A percentile compares a stretch with the other conserved stretches of the same genome.
These are phyloP conservation scores for Suillus paluster DNA, from an alignment of 768 basidiomycete genomes.

Conservation along the genomic window DNA sequence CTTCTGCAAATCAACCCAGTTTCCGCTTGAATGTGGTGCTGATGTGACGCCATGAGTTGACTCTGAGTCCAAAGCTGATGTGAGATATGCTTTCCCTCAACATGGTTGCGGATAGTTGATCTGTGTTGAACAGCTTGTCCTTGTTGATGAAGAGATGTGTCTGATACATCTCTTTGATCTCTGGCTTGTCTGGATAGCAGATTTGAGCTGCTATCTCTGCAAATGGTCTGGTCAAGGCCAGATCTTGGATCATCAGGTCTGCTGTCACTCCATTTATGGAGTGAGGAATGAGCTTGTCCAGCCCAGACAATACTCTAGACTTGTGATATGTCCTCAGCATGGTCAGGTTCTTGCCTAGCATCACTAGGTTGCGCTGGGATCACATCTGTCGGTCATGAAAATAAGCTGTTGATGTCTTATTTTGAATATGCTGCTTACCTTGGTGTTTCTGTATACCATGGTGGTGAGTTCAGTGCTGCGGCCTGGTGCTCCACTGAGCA, in stretches of 20 bases:
- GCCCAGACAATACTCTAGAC: slow-evolving; percentile 9
- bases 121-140: slow-evolving; percentile 15
- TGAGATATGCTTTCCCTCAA: not conserved
- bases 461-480: too few species aligned
- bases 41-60: slow-evolving; percentile 22
- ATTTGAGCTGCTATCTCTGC: slow-evolving; percentile 14
- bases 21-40: slow-evolving; percentile 26
- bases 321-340: slow-evolving; percentile 19
- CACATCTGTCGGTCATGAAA: not conserved
- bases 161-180: slow-evolving; percentile 7
- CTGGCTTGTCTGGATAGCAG: not conserved
- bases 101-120: slow-evolving; percentile 1
- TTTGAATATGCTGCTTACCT: too few species aligned
- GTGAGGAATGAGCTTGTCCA: slow-evolving; percentile 33
- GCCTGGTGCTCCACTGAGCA: slow-evolving; percentile 21
- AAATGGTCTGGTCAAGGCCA: slow-evolving; percentile 24
- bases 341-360: not conserved
- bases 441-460: too few species aligned
- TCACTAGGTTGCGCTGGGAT: not conserved
- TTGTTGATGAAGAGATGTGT: slow-evolving; percentile 24
- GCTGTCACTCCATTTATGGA: slow-evolving; percentile 25
- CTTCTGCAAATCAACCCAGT: slow-evolving; percentile 10
- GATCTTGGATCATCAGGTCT: slow-evolving; percentile 32
- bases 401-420: too few species aligned
- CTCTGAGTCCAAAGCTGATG: slow-evolving; percentile 12